Evolutionary conservation across 2,329 filamentous ascomycete genomes (phyloP).

Genomic region (Biscogniauxia marginata): DNA sequence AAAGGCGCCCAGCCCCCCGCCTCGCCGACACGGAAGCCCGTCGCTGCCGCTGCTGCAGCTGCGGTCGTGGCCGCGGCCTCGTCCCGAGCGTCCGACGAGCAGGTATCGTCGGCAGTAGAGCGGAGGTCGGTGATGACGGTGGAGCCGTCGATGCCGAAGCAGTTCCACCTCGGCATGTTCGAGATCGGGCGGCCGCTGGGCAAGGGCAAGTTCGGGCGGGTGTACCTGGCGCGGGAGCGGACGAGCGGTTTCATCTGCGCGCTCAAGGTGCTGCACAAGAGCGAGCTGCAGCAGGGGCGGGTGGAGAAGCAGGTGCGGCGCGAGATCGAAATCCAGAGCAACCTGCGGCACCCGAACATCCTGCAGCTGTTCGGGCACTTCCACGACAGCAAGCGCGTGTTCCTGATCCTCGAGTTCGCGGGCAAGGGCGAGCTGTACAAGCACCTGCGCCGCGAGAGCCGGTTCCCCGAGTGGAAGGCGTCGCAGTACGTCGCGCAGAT

Average conservation of each 20-base stretch:
- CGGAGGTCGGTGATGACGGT: conserved; percentile 51
- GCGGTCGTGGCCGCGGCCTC: conserved; percentile 37
- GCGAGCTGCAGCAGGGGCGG: conserved; percentile 70
- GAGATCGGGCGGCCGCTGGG: conserved; percentile 85
- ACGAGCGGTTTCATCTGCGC: conserved; percentile 80
- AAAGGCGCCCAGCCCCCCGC: conserved; percentile 40
- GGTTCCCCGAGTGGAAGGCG: conserved; percentile 83
- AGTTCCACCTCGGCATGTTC: conserved; percentile 91
- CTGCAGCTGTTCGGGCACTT: conserved; percentile 83
- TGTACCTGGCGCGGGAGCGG: conserved; percentile 81
- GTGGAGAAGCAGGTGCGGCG: conserved; percentile 86
- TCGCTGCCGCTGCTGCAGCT: too few relatives aligned
- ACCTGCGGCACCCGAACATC: conserved; percentile 83
- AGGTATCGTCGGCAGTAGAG: conserved; percentile 43
- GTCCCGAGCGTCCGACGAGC: conserved; percentile 45
- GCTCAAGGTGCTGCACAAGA: conserved; percentile 83
- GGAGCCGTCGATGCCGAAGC: conserved; percentile 54
- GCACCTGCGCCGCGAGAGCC: conserved; percentile 73
- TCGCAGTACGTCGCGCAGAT: conserved; percentile 88
- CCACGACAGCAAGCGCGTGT: conserved; percentile 84
- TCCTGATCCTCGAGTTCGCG: conserved; percentile 83
- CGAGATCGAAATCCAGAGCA: conserved; percentile 88
- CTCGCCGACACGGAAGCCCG: conserved; percentile 54
- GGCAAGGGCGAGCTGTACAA: conserved; percentile 87
- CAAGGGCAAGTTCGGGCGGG: conserved; percentile 84